Percentiles rank a stretch among this genome's conserved stretches.
Evolutionary conservation across 345 rosid species (phyloP).

Genomic region (Cardamine chenopodiifolia): DNA sequence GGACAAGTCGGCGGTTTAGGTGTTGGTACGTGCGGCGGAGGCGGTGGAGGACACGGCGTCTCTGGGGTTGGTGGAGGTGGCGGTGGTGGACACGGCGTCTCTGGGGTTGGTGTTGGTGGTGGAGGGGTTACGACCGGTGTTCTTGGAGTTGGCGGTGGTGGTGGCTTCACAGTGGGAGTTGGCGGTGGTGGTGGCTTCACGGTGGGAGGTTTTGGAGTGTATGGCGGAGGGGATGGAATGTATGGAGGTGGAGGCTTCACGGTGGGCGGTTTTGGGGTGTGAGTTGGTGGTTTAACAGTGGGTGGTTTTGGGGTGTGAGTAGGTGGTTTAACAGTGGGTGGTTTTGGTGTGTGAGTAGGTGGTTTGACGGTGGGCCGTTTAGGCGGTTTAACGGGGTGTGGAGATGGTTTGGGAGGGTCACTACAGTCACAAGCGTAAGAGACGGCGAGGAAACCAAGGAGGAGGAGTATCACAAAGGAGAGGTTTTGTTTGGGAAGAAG

Average conservation of each 20-base stretch:
- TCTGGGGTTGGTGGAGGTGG: slow-evolving; percentile 52
- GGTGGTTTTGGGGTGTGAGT: slow-evolving; percentile 43
- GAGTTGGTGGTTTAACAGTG: slow-evolving; percentile 29
- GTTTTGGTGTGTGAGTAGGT: slow-evolving; percentile 35
- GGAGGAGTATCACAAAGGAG: slow-evolving; percentile 23
- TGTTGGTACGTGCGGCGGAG: slow-evolving; percentile 44
- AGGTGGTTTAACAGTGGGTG: slow-evolving; percentile 27
- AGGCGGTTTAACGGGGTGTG: slow-evolving; percentile 50
- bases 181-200: slow-evolving; percentile 35
- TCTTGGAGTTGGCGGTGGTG: slow-evolving; percentile 14
- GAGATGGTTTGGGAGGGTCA: slow-evolving; percentile 42
- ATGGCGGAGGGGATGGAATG: background rate
- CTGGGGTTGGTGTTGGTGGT: slow-evolving; percentile 36
- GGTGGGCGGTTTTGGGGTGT: background rate
- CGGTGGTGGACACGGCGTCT: slow-evolving; percentile 51
- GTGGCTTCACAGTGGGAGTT: too few relatives aligned
- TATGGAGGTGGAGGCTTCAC: slow-evolving; percentile 33
- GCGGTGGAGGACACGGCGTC: slow-evolving; percentile 43
- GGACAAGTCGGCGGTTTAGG: slow-evolving; percentile 66
- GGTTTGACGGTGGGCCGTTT: slow-evolving; percentile 37
- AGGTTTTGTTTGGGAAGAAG: slow-evolving; percentile 33
- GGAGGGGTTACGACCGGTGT: slow-evolving; percentile 6
- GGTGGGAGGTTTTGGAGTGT: slow-evolving; percentile 29
- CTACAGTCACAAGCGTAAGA: slow-evolving; percentile 43
- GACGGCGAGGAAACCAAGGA: slow-evolving; percentile 19